These are phyloP conservation scores for Gloeophyllum trabeum DNA, from an alignment of 768 basidiomycete genomes.

Conservation along the genomic window DNA sequence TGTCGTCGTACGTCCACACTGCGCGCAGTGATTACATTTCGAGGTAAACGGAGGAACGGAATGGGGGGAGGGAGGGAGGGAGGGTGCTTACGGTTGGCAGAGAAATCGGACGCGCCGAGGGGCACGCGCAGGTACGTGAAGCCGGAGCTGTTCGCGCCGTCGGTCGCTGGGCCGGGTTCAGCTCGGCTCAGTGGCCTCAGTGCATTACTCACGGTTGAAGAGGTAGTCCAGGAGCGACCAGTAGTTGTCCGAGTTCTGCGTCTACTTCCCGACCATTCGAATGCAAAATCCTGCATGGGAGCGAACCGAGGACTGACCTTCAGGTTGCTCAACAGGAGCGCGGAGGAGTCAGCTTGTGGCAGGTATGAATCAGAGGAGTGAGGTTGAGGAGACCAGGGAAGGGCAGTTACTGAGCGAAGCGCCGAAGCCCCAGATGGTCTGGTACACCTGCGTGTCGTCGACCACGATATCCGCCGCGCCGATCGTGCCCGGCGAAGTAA, in stretches of 20 bases:
- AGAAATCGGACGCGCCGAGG: slow-evolving; percentile 68
- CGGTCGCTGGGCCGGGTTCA: slow-evolving; percentile 25
- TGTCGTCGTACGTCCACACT: slow-evolving; percentile 60
- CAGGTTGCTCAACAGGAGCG: slow-evolving; percentile 44
- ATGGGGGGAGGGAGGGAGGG: background rate
- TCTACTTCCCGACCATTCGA: too few species aligned
- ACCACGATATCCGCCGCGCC: slow-evolving; percentile 55
- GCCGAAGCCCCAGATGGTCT: slow-evolving; percentile 59
- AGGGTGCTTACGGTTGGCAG: slow-evolving; percentile 32
- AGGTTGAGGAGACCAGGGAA: background rate
- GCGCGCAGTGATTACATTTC: slow-evolving; percentile 9
- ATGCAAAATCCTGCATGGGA: too few species aligned
- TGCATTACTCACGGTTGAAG: slow-evolving; percentile 31
- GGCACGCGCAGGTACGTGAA: slow-evolving; percentile 60
- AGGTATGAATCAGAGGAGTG: background rate
- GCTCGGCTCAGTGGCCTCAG: background rate
- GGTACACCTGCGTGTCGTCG: slow-evolving; percentile 41
- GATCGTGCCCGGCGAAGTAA: slow-evolving; percentile 40
- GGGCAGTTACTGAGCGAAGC: slow-evolving; percentile 42
- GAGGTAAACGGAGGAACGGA: background rate
- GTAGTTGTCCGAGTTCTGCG: slow-evolving; percentile 42
- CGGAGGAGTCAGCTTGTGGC: slow-evolving; percentile 58
- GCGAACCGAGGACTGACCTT: slow-evolving; percentile 32
- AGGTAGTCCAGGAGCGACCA: slow-evolving; percentile 45
- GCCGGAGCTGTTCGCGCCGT: slow-evolving; percentile 53